Evolutionary conservation across 1,139 yeast species (phyloP).

Genomic region (Hansenula sp.): DNA sequence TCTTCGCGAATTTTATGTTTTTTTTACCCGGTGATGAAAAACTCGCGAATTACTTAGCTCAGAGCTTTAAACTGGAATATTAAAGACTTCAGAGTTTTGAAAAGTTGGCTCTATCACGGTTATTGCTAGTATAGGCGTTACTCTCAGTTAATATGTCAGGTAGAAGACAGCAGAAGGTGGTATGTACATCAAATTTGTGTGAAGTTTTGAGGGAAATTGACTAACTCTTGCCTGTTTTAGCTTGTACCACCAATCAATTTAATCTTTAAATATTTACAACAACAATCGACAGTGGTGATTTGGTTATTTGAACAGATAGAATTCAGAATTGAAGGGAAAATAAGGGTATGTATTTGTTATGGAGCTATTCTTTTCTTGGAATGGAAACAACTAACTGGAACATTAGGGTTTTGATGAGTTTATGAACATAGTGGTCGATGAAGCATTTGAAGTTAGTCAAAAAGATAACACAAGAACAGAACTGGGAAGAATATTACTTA

Average conservation of each 20-base stretch:
- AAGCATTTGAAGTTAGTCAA: slow-evolving; percentile 64
- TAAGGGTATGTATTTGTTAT: slow-evolving; percentile 29
- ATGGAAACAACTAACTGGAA: slow-evolving; percentile 5
- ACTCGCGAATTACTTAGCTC: no score
- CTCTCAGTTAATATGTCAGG: slow-evolving; percentile 8
- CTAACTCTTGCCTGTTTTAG: slow-evolving; percentile 22
- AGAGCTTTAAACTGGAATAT: no score
- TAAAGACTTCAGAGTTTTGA: not conserved
- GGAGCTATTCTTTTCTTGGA: no score
- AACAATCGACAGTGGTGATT: slow-evolving; percentile 71
- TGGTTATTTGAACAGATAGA: slow-evolving; percentile 89
- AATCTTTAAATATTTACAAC: slow-evolving; percentile 82
- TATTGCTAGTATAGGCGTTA: no score
- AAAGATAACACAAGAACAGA: slow-evolving; percentile 39
- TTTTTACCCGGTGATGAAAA: slow-evolving; percentile 16
- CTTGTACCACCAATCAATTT: slow-evolving; percentile 90
- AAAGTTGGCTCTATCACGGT: not conserved
- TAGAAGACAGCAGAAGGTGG: slow-evolving; percentile 28
- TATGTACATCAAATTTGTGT: slow-evolving; percentile 7
- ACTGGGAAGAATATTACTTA: slow-evolving; percentile 65
- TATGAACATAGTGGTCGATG: slow-evolving; percentile 93
- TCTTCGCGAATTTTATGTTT: not conserved
- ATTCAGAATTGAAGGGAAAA: slow-evolving; percentile 75
- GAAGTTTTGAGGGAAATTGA: not conserved
- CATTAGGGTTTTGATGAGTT: slow-evolving; percentile 89